Evolutionary conservation across 1,139 yeast genomes (phyloP).

Genomic region (Geotrichum fermentans): DNA sequence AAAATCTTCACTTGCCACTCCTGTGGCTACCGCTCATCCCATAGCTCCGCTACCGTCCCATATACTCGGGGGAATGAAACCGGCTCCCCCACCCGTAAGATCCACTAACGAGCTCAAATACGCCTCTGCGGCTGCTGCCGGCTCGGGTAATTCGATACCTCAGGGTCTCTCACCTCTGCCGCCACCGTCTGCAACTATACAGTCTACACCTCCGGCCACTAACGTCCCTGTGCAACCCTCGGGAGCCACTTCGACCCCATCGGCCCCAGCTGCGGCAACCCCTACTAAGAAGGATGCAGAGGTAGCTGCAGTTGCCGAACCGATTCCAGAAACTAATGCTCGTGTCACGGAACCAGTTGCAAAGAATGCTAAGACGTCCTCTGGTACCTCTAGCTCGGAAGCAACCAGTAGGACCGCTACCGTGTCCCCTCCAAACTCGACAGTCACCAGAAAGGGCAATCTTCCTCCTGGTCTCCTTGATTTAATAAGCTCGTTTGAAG

Average conservation of each 20-base stretch:
- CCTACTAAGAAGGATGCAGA: too few relatives aligned
- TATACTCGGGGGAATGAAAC: conserved; percentile 40
- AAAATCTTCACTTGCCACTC: conserved; percentile 3
- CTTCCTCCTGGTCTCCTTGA: conserved; percentile 50
- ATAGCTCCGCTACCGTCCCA: conserved; percentile 23
- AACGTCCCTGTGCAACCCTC: conserved; percentile 13
- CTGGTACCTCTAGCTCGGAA: too few relatives aligned
- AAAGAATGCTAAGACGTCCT: too few relatives aligned
- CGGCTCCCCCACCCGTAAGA: conserved; percentile 62
- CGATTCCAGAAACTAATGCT: too few relatives aligned
- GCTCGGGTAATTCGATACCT: conserved; percentile 29
- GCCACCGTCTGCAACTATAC: conserved; percentile 26
- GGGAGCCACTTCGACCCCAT: not conserved
- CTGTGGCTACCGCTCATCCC: conserved; percentile 11
- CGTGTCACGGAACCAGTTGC: too few relatives aligned
- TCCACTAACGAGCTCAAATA: conserved; percentile 58
- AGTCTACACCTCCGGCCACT: too few relatives aligned
- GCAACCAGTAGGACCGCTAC: too few relatives aligned
- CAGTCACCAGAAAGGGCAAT: not conserved
- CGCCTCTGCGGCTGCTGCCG: conserved; percentile 63
- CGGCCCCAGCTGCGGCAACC: too few relatives aligned
- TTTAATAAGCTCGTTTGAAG: conserved; percentile 45
- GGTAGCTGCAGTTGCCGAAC: too few relatives aligned
- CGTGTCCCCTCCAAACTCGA: not conserved
- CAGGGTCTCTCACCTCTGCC: conserved; percentile 33